phyloP scores from a whole-genome alignment of 345 rosid species.

The Citrus mangshanensis region DNA sequence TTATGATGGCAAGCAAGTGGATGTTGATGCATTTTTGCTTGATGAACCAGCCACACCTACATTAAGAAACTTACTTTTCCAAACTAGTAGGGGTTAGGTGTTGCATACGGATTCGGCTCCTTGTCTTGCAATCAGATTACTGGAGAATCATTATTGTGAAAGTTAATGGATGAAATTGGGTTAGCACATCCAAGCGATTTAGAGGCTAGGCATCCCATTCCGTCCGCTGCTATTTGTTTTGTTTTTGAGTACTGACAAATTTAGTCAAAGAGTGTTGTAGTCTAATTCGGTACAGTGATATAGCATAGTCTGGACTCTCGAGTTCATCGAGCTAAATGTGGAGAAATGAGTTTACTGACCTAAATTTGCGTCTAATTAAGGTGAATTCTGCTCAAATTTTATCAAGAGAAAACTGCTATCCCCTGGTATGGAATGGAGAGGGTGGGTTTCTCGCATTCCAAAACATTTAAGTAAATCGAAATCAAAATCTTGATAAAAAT shows the following conservation, averaged over 20 bases:
- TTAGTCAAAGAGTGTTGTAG: no score
- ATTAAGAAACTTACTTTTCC: slow-evolving; percentile 9
- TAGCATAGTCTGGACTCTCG: no score
- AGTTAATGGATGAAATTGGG: neutral
- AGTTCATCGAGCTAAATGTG: no score
- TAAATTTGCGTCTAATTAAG: no score
- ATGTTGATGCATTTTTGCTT: neutral
- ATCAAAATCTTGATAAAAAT: neutral
- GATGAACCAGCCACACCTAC: slow-evolving; percentile 2
- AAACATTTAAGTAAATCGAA: neutral
- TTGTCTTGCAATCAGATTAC: neutral
- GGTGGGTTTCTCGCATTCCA: no score
- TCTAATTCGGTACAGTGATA: no score
- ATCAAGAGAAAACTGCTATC: no score
- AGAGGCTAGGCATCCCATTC: neutral
- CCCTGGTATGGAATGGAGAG: no score
- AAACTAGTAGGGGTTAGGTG: slow-evolving; percentile 6
- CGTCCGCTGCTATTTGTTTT: neutral
- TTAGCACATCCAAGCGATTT: neutral
- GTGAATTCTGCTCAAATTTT: no score
- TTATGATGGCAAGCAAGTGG: neutral
- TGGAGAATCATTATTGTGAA: neutral
- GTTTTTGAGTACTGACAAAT: no score
- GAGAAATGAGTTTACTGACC: no score
- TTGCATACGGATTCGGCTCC: slow-evolving; percentile 10